A percentile compares a stretch with the other conserved stretches of the same genome.
Evolutionary conservation across 2,329 filamentous ascomycete genomes (phyloP).

Genomic region (Sarocladium kiliense): DNA sequence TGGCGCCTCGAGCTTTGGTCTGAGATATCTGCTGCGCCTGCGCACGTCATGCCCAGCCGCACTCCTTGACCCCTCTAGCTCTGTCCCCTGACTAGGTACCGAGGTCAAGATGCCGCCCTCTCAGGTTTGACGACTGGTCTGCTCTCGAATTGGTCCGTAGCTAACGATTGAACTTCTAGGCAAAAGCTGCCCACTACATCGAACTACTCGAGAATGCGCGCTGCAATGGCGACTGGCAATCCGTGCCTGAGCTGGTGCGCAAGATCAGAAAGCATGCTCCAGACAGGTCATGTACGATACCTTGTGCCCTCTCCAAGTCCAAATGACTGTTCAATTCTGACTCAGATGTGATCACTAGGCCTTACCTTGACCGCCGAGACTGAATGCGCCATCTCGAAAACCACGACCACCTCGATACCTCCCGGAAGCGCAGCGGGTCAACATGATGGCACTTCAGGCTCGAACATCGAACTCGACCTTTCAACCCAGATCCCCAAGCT

Average conservation of each 20-base stretch:
- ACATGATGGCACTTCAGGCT: background rate
- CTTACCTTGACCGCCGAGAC: constrained; percentile 64
- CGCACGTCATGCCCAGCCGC: constrained; percentile 2
- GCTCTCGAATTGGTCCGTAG: background rate
- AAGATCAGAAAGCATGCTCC: constrained; percentile 95
- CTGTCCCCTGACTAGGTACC: constrained; percentile 4
- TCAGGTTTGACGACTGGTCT: background rate
- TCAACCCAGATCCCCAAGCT: constrained; percentile 44
- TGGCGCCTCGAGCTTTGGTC: background rate
- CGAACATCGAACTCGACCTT: constrained; percentile 33
- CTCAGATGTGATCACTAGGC: constrained; percentile 39
- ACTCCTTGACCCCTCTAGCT: constrained; percentile 1
- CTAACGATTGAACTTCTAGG: constrained; percentile 30
- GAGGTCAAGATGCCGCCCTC: constrained; percentile 2
- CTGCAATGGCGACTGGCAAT: constrained; percentile 81
- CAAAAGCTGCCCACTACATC: constrained; percentile 80
- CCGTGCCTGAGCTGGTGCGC: constrained; percentile 81
- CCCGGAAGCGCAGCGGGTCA: constrained; percentile 14
- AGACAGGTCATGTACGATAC: constrained; percentile 68
- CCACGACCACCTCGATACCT: constrained; percentile 24
- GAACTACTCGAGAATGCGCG: constrained; percentile 78
- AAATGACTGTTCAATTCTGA: background rate
- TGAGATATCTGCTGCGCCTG: background rate
- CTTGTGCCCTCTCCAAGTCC: no score
- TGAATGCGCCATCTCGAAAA: constrained; percentile 59